Conservation (phyloP, 305 asterid species). For the Solanum hybrid region DNA sequence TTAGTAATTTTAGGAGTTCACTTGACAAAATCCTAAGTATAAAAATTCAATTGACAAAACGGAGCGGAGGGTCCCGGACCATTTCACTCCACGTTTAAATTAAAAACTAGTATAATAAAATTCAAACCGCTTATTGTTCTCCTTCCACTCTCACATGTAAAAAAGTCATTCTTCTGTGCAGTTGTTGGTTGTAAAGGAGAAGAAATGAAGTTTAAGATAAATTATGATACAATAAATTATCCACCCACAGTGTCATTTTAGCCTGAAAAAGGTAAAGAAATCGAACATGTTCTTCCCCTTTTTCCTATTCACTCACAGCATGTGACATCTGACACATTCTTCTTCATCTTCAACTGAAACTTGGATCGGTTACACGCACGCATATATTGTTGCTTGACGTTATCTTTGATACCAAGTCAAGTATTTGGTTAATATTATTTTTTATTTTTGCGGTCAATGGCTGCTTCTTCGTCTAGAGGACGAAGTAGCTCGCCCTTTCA, state of each 20-base stretch:
- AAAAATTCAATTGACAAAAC: not conserved
- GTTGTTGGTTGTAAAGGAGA: constrained; percentile 55
- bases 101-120: too few relatives aligned
- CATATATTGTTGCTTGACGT: not conserved
- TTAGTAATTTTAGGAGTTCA: too few relatives aligned
- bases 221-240: not conserved
- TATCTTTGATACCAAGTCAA: constrained; percentile 1
- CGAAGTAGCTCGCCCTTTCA: constrained; percentile 77
- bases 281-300: constrained; percentile 29
- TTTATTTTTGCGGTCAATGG: constrained; percentile 36
- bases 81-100: too few relatives aligned
- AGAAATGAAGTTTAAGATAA: constrained; percentile 19
- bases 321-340: constrained; percentile 76
- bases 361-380: not conserved
- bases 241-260: constrained; percentile 22
- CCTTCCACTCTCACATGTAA: constrained; percentile 18
- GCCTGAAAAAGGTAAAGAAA: constrained; percentile 22
- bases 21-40: too few relatives aligned
- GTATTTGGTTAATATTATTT: not conserved
- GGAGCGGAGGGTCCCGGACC: rapidly evolving
- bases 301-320: constrained; percentile 40
- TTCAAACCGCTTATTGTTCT: not conserved
- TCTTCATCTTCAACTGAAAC: constrained; percentile 13
- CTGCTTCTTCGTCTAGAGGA: constrained; percentile 82
- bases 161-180: constrained; percentile 23